Percentiles rank a stretch among this genome's conserved stretches.
Evolutionary conservation across 129 eudicot species (phyloP).

Genomic region (Erigeron canadensis): DNA sequence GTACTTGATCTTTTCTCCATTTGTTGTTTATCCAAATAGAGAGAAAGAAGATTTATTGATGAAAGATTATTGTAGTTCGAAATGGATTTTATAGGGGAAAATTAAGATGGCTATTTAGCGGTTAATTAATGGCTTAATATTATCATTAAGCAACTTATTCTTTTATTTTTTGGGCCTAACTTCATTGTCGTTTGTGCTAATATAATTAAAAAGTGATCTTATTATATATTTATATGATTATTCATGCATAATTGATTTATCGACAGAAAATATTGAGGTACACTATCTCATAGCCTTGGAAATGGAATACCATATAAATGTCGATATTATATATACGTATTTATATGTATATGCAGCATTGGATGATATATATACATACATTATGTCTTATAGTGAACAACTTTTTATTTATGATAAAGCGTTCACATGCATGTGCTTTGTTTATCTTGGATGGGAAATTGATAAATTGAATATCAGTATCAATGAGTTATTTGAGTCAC

Average conservation of each 20-base stretch:
- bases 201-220: too few relatives aligned
- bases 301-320: neutral
- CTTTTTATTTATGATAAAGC: conserved; percentile 10
- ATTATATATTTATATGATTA: too few relatives aligned
- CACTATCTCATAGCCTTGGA: neutral
- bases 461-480: neutral
- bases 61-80: conserved; percentile 29
- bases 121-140: conserved; percentile 25
- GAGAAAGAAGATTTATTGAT: conserved; percentile 32
- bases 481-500: neutral
- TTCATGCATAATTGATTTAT: conserved; percentile 22
- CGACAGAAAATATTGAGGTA: conserved; percentile 1
- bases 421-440: conserved; percentile 36
- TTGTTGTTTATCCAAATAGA: conserved; percentile 5
- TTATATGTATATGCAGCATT: neutral
- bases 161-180: too few relatives aligned
- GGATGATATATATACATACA: neutral
- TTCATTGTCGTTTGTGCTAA: conserved; percentile 13
- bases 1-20: conserved; percentile 63
- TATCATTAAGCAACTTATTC: too few relatives aligned
- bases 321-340: conserved; percentile 1
- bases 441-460: conserved; percentile 23
- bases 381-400: neutral
- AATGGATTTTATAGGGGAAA: conserved; percentile 34
- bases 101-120: conserved; percentile 16